Evolutionary conservation across 2,329 filamentous ascomycete species (phyloP).

Genomic region (Pseudocercospora musae): DNA sequence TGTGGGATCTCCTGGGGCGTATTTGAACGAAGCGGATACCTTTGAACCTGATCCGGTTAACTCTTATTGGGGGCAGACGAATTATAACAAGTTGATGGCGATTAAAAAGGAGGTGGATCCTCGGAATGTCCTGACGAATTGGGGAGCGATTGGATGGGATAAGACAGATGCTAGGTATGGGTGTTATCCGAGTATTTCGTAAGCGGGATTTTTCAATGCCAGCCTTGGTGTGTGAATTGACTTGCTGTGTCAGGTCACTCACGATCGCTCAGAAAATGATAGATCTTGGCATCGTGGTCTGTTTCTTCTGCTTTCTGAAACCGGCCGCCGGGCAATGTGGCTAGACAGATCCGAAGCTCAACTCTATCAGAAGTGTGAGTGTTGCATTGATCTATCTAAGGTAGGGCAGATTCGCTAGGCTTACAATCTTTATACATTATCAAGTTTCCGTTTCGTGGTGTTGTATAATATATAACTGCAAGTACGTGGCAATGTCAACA

Average conservation of each 20-base stretch:
- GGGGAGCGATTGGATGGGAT: constrained; percentile 20
- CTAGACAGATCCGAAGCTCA: neutral
- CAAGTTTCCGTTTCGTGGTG: neutral
- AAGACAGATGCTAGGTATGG: constrained; percentile 18
- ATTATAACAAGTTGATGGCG: constrained; percentile 16
- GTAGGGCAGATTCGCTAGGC: neutral
- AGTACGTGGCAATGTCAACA: constrained; percentile 1
- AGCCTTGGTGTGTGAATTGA: too few species aligned
- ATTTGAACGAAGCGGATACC: constrained; percentile 23
- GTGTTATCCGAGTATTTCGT: constrained; percentile 15
- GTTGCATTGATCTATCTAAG: neutral
- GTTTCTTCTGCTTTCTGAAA: neutral
- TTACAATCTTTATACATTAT: neutral
- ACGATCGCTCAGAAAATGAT: neutral
- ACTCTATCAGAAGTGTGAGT: neutral
- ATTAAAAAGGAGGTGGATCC: constrained; percentile 21
- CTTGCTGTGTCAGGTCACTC: neutral
- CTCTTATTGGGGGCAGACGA: constrained; percentile 18
- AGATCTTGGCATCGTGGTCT: neutral
- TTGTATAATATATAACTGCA: neutral
- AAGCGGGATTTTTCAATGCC: neutral
- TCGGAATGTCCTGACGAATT: constrained; percentile 21
- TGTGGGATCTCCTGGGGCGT: constrained; percentile 11
- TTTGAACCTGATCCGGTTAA: constrained; percentile 15
- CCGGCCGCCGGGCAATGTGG: neutral